A percentile compares a stretch with the other conserved stretches of the same genome.
Conservation (phyloP, 305 asterid species). For the Rubia occidens region DNA sequence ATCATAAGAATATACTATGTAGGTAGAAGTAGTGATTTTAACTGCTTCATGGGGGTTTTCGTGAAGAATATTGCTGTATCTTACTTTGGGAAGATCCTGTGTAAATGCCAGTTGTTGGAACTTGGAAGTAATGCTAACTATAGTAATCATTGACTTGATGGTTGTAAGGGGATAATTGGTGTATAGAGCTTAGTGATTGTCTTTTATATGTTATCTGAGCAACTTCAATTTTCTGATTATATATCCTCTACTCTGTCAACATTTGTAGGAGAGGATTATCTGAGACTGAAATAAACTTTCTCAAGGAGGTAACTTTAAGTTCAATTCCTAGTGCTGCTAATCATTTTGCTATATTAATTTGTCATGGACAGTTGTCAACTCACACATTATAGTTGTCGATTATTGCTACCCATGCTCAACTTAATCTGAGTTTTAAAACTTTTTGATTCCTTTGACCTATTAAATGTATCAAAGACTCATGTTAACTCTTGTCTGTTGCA, state of each 20-base stretch:
- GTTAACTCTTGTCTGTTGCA: constrained; percentile 21
- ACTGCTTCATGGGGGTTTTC: not conserved
- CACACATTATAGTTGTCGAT: not conserved
- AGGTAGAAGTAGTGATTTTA: not conserved
- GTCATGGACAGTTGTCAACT: constrained; percentile 7
- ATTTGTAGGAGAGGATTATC: constrained; percentile 88
- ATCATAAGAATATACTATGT: not conserved
- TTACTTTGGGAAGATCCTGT: not conserved
- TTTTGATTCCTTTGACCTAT: not conserved
- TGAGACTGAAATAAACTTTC: constrained; percentile 64
- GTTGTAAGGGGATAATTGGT: constrained; percentile 3
- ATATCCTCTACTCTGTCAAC: constrained; percentile 21
- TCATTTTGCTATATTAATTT: constrained; percentile 14
- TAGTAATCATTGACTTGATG: not conserved
- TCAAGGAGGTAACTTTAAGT: constrained; percentile 58
- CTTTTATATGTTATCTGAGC: not conserved
- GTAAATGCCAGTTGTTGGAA: not conserved
- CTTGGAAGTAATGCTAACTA: not conserved
- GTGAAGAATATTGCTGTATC: not conserved
- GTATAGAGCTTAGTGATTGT: not conserved
- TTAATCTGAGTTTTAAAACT: not conserved
- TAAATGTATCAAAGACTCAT: not conserved
- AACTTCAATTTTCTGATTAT: constrained; percentile 9
- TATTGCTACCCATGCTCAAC: not conserved
- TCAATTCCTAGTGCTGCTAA: constrained; percentile 2